Base-by-base conservation (phyloP, 257 asterid genomes). In the Solanum medicagineum region DNA sequence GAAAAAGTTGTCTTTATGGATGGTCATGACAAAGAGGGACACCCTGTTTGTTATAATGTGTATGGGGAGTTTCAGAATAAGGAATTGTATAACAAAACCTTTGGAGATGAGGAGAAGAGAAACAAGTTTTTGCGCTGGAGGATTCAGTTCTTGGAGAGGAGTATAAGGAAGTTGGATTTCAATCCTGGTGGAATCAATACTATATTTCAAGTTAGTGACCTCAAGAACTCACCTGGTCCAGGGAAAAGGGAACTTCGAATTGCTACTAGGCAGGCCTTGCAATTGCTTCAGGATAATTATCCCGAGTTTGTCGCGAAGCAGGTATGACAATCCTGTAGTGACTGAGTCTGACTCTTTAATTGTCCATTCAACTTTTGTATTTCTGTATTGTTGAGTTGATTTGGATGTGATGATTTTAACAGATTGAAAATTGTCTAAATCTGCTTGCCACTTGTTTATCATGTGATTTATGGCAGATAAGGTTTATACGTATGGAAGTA, bases 291-390 rank as follows among this genome's bases (percentile, higher is more conserved):
- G 92, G 98, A 96, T 81, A 96, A 96, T 88, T 96, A 95, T 85
- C 98, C 99, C 3, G 98, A 96, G 81, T 95, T 95, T 59, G 98
- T 96, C 10, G 88, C 97, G 0, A 96, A 96, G 88, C 98, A 96
- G 98, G 99, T 96, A 86, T 44, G 19, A 60, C 24, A 60, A 22
- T 60, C 69, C 69, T 60, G 10, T 7, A 19, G 63, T 57, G 6
- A 3, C 10, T n/a, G 36, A 11, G 14, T 60, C 32, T 10, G 68
- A n/a, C 36, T n/a, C 36, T 22, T 60, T 26, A 63, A 26, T 63
- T 63, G 10, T 12, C 14, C 42, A 63, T 13, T 63, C 60, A 75
- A 22, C 54, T 40, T 16, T 53, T 42, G 29, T 70, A 10, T n/a
- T 47, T 47, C 44, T 22, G 22, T 49, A 47, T 22, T 69, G 40